phyloP scores from a whole-genome alignment of 345 rosid species.

The Microcos paniculata region DNA sequence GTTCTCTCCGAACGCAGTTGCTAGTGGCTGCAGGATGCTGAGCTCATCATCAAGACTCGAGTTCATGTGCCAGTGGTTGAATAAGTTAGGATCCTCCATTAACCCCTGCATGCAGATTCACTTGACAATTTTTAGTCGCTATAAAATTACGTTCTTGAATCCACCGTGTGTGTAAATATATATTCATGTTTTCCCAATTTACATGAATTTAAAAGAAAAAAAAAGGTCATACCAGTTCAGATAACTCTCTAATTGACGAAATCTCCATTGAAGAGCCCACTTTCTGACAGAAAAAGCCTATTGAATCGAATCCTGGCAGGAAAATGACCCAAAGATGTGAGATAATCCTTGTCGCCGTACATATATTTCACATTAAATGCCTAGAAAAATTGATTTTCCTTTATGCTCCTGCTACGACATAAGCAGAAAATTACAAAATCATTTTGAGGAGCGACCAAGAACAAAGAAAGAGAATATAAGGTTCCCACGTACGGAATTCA shows the following conservation, averaged over 20 bases:
- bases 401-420: neutral
- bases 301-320: conserved; percentile 16
- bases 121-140: neutral
- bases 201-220: neutral
- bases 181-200: neutral
- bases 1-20: conserved; percentile 48
- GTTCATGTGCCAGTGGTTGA: conserved; percentile 49
- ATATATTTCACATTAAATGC: neutral
- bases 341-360: neutral
- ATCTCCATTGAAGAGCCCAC: conserved; percentile 45
- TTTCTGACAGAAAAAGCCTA: conserved; percentile 12
- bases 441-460: neutral
- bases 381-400: neutral
- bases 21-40: conserved; percentile 32
- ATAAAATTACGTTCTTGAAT: neutral
- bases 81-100: conserved; percentile 48
- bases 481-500: neutral
- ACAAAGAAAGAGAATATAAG: neutral
- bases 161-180: neutral
- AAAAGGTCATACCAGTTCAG: conserved; percentile 37
- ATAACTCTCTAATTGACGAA: conserved; percentile 39
- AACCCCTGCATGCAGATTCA: conserved; percentile 26
- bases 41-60: conserved; percentile 46
- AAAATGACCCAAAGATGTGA: neutral
- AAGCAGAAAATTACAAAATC: neutral